These are phyloP conservation scores for Lobulomyces angularis DNA, from an alignment of 192 early-diverging fungal genomes.

Conservation along the genomic window DNA sequence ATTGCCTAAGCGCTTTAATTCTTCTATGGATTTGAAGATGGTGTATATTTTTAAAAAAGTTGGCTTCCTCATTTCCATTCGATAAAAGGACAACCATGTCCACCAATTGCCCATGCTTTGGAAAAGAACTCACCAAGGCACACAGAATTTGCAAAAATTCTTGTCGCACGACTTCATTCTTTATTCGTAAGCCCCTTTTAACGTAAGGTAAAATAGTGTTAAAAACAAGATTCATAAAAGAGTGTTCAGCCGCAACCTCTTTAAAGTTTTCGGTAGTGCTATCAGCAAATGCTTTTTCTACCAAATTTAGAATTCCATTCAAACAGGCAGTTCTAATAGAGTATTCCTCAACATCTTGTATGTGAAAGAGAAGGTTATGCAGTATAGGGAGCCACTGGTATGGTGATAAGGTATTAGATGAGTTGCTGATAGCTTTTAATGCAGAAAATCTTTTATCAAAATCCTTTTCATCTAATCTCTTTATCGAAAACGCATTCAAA, in stretches of 20 bases:
- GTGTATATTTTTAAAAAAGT: conserved; percentile 89
- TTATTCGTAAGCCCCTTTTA: conserved; percentile 49
- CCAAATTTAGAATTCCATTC: conserved; percentile 58
- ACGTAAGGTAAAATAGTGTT: conserved; percentile 59
- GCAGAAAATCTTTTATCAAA: conserved; percentile 71
- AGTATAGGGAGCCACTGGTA: conserved; percentile 81
- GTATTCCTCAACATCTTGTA: conserved; percentile 76
- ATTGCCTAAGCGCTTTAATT: conserved; percentile 62
- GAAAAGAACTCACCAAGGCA: conserved; percentile 46
- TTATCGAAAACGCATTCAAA: conserved; percentile 64
- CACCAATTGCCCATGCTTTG: conserved; percentile 39
- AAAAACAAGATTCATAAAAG: conserved; percentile 33
- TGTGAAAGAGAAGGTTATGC: conserved; percentile 70
- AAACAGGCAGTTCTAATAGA: conserved; percentile 74
- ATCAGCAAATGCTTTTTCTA: conserved; percentile 37
- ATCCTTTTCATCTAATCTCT: conserved; percentile 75
- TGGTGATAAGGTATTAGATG: conserved; percentile 49
- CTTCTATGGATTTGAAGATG: conserved; percentile 95
- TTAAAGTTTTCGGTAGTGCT: conserved; percentile 7
- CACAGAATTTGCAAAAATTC: conserved; percentile 61
- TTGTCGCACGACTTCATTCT: conserved; percentile 40
- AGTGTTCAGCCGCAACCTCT: conserved; percentile 7
- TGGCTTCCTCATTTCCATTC: conserved; percentile 76
- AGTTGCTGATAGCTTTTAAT: conserved; percentile 53
- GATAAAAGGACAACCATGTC: conserved; percentile 55